Evolutionary conservation across 305 asterid species (phyloP), one percentile per base, ranked within the genome.

Genomic region (Fraxinus platypoda): DNA sequence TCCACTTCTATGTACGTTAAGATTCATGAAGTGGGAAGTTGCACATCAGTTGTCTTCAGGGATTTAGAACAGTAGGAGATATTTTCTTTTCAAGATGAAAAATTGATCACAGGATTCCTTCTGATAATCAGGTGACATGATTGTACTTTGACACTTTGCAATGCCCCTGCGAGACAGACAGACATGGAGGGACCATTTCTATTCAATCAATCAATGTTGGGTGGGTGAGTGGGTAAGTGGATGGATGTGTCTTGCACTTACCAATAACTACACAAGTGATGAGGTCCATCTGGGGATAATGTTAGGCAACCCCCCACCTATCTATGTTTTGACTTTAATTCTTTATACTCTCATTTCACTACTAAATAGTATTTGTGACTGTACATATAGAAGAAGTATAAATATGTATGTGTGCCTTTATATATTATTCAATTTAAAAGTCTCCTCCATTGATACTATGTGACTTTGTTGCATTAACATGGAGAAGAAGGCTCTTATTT

Each of bases 261-360:
- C n/a, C 33, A 66, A 31, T 26, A 66, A 66, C 19, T 66, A 3
- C 8, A 66, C 4, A 66, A 66, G 74, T 66, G 34, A 66, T 66
- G 74, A 66, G 74, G 74, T 25, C 71, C 17, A 11, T 9, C 74
- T 66, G 74, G 35, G 31, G 87, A 83, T 85, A 84, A 83, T 78
- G 89, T 83, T 86, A 83, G 89, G 89, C 88, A 81, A 79, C 64
- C 76, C 80, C 74, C 81, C 85, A 78, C 86, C 81, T 66, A 74
- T 66, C 15, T 66, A 23, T 66, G 74, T 66, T 66, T 66, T 66
- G 74, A 66, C 74, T 66, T 66, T 66, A 26, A 26, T 28, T 25
- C 37, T 25, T 26, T 66, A 31, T 23, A 26, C 4, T 66, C 13
- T 66, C 74, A 2, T 12, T 26, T 26, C 35, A 25, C 15, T 3